Evolutionary conservation across 176 grass and related monocot genomes (phyloP).

Genomic region (Carex littledalei): DNA sequence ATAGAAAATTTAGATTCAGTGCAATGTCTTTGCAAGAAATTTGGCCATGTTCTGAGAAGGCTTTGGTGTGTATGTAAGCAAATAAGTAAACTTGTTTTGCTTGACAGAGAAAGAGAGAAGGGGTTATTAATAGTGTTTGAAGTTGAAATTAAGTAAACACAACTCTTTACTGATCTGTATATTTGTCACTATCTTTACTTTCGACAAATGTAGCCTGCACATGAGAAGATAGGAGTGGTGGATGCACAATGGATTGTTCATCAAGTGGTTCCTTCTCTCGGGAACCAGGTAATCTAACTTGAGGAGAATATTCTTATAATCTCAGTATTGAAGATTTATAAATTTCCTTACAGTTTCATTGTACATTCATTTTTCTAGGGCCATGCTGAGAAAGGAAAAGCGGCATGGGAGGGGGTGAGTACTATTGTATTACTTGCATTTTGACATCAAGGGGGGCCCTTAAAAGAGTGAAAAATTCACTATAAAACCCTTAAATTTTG

Average conservation of each 20-base stretch:
- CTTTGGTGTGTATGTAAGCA: neutral
- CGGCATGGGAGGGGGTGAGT: slow-evolving; percentile 79
- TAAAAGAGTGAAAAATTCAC: neutral
- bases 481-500: neutral
- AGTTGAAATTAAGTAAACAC: neutral
- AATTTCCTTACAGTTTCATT: neutral
- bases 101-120: neutral
- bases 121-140: neutral
- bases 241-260: slow-evolving; percentile 84
- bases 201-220: slow-evolving; percentile 47
- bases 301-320: neutral
- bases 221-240: slow-evolving; percentile 71
- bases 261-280: slow-evolving; percentile 71
- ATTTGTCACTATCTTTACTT: neutral
- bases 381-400: slow-evolving; percentile 54
- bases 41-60: neutral
- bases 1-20: neutral
- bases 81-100: neutral
- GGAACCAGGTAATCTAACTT: slow-evolving; percentile 24
- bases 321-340: neutral
- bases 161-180: neutral
- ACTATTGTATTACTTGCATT: neutral
- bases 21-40: slow-evolving; percentile 7
- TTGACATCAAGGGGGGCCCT: neutral
- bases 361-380: slow-evolving; percentile 31